Base-by-base conservation (phyloP, 768 basidiomycete species). In the Candolleomyces eurysporus region DNA sequence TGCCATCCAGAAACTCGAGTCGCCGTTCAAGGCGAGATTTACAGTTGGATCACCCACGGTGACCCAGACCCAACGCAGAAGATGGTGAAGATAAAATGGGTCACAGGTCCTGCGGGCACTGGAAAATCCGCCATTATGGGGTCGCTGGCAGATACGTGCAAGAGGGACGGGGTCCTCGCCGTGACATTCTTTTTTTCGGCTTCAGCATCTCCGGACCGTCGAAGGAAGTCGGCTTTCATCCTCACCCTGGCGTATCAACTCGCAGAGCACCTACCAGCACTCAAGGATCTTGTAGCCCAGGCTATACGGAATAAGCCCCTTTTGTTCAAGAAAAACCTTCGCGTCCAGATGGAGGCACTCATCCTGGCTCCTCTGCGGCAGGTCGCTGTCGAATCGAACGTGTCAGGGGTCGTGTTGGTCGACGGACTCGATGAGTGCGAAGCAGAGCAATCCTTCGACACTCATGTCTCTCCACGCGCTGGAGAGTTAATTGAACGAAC, bases 391-490 rank as follows among this genome's bases (percentile, higher is more conserved):
- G n/a, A 36, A 8, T 19, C 17, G 22, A 31, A 30, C 5, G 7
- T 26, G 32, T 48, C 58, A 14, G 51, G 22, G 6, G 49, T 50
- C 36, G 42, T 59, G 26, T 48, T 64, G 13, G 55, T 62, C 39
- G 64, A 64, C 48, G 64, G 64, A 8, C 26, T 64, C 8, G 64
- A 64, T 36, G 64, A 62, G 22, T 61, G 61, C 39, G 8, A 51
- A 8, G 60, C 59, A 11, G 26, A 31, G 16, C 36, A 6, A 11
- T 36, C 2, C 11, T 11, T 36, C 11, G 36, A 36, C 36, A 8
- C 5, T 36, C 36, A 36, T 6, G 36, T 36, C 36, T 36, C 36
- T 11, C n/a, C n/a, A n/a, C 32, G 32, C 4, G 32, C 13, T 32
- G 17, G 17, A 6, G 7, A 17, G 30, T 26, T 17, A 10, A 51